Conservation (phyloP, 306 rosid species). For the Glycyrrhiza uralensis region DNA sequence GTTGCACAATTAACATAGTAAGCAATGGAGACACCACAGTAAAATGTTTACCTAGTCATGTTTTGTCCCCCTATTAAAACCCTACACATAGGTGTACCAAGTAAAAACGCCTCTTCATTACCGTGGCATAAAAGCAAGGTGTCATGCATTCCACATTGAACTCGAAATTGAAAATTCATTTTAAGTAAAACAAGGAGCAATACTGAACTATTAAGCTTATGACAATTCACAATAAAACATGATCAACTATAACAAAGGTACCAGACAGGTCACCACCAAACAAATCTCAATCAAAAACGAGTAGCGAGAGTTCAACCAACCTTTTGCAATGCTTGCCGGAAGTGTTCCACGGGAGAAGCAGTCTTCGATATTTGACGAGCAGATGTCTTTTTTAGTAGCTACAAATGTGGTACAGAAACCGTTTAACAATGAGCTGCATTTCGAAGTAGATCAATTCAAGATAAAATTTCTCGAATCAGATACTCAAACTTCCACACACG, state of each 20-base stretch:
- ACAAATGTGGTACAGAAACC: conserved; percentile 59
- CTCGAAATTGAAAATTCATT: neutral
- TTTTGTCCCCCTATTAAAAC: neutral
- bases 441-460: conserved; percentile 46
- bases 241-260: neutral
- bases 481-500: conserved; percentile 11
- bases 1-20: neutral
- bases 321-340: conserved; percentile 73
- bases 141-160: neutral
- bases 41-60: neutral
- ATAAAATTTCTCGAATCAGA: conserved; percentile 20
- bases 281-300: neutral
- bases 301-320: conserved; percentile 38
- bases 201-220: neutral
- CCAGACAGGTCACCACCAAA: neutral
- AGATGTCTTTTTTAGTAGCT: conserved; percentile 87
- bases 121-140: neutral
- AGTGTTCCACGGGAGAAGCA: conserved; percentile 81
- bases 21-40: neutral
- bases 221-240: neutral
- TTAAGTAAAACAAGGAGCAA: neutral
- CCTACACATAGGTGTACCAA: neutral
- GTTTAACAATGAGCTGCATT: conserved; percentile 70
- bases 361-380: conserved; percentile 80
- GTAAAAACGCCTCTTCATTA: neutral